Base-by-base conservation (phyloP, 2,329 filamentous ascomycete species). In the Septoria petroselini region DNA sequence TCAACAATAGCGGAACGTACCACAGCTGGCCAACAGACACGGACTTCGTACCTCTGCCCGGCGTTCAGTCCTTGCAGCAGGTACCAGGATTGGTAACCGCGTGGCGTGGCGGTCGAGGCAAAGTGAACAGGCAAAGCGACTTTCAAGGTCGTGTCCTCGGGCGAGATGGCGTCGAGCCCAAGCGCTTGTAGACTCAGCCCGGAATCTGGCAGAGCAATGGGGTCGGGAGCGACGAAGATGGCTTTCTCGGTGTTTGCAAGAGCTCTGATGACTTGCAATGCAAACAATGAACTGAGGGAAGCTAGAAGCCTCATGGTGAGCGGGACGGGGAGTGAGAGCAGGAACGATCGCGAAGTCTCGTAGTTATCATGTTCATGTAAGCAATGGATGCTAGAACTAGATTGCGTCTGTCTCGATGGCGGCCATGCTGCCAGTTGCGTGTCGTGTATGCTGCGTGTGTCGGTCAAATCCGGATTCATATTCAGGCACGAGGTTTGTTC, bases 11-110 rank as follows among this genome's bases (percentile, higher is more conserved):
- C 19, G 19, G 14, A 25, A 77, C 86, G 71, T 78, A 95, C 91
- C 53, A 85, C 93, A 33, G 93, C 93, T 53, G 89, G 78, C 91
- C 91, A 98, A 72, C 91, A 97, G 52, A 96, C 77, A 47, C 93
- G 83, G 41, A 95, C 79, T 74, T 98, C 93, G 75, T 97, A 96
- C 58, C 90, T 80, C 63, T 85, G 84, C 8, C 82, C 81, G 29
- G 81, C 78, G n/a, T 71, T 76, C 47, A 98, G 75, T 27, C 77
- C 73, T 49, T 86, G 79, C 4, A 98, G 79, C 6, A 91, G 72
- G 59, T 90, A 80, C 93, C 93, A 97, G 21, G 86, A 84, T 43
- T 83, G 75, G 8, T 75, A 71, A 6, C 87, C 88, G 9, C 73
- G 67, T 7, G 76, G 76, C 23, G 70, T 65, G 2, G 72, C 65